Percentiles rank a stretch among this genome's conserved stretches.
Evolutionary conservation across 768 basidiomycete species (phyloP).

Genomic region (Mycena belliarum): DNA sequence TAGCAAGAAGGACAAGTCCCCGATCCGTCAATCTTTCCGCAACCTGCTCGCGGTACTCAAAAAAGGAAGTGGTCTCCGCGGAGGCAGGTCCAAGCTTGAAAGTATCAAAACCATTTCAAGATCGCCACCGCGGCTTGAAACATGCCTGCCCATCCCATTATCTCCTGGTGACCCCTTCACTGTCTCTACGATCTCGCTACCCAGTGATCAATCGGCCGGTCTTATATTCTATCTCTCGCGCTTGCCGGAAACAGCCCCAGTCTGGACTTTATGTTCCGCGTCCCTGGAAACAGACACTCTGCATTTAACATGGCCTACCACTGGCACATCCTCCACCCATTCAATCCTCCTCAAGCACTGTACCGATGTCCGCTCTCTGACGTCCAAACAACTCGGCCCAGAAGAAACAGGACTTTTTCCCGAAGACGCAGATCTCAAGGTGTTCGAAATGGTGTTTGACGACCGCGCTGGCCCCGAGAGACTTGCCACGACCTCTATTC

Average conservation of each 20-base stretch:
- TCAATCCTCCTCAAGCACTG: slow-evolving; percentile 53
- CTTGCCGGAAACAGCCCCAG: slow-evolving; percentile 2
- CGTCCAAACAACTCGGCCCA: slow-evolving; percentile 39
- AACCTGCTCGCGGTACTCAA: slow-evolving; percentile 56
- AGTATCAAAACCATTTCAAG: slow-evolving; percentile 29
- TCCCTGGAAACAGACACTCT: slow-evolving; percentile 21
- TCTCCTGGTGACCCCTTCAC: slow-evolving; percentile 5
- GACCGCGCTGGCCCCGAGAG: slow-evolving; percentile 47
- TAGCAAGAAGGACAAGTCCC: slow-evolving; percentile 46
- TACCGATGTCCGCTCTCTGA: slow-evolving; percentile 63
- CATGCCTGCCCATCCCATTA: neutral
- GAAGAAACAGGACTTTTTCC: slow-evolving; percentile 46
- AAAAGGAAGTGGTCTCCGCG: slow-evolving; percentile 20
- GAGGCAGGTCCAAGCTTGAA: slow-evolving; percentile 33
- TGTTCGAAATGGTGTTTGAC: slow-evolving; percentile 68
- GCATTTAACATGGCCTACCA: slow-evolving; percentile 19
- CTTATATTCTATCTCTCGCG: slow-evolving; percentile 20
- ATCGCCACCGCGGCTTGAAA: neutral
- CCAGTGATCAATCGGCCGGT: slow-evolving; percentile 11
- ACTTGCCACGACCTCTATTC: slow-evolving; percentile 61
- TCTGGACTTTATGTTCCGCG: slow-evolving; percentile 21
- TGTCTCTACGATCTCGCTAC: slow-evolving; percentile 8
- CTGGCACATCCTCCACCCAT: slow-evolving; percentile 35
- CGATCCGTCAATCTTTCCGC: slow-evolving; percentile 63
- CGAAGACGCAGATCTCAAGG: slow-evolving; percentile 45